These are phyloP conservation scores for Globisporangium polare DNA, from an alignment of 352 stramenopile genomes.

Conservation along the genomic window DNA sequence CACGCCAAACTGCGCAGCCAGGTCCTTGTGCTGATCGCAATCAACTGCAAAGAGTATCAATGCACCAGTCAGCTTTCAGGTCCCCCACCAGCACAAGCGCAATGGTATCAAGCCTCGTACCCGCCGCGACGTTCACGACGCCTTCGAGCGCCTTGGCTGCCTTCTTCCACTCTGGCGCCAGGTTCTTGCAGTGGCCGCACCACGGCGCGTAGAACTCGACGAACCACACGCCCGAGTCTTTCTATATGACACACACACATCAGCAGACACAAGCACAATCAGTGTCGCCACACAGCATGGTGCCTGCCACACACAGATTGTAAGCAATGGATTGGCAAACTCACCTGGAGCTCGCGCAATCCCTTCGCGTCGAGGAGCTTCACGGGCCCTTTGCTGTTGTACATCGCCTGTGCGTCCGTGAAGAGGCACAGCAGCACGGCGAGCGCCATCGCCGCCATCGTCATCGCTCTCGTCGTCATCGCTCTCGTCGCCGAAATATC, in stretches of 20 bases:
- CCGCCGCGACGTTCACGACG: constrained; percentile 87
- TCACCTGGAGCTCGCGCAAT: constrained; percentile 62
- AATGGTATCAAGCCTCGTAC: constrained; percentile 11
- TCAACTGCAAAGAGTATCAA: constrained; percentile 35
- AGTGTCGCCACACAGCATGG: background rate
- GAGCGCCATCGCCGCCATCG: constrained; percentile 25
- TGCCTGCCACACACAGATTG: too few relatives aligned
- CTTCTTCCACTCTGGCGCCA: constrained; percentile 91
- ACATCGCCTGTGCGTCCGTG: constrained; percentile 40
- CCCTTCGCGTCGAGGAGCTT: constrained; percentile 69
- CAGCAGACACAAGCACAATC: background rate
- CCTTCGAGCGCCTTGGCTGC: constrained; percentile 85
- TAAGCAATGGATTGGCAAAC: background rate
- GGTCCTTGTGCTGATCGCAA: constrained; percentile 73
- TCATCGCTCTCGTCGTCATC: constrained; percentile 13
- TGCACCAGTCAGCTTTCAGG: background rate
- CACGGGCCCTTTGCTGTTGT: constrained; percentile 59
- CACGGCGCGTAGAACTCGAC: constrained; percentile 95
- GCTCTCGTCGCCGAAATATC: constrained; percentile 12
- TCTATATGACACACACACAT: constrained; percentile 17
- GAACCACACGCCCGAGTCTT: constrained; percentile 86
- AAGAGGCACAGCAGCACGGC: constrained; percentile 26
- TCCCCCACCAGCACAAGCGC: background rate
- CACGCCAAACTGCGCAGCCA: constrained; percentile 87
- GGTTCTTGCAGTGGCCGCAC: constrained; percentile 94